Percentiles rank a stretch among this genome's conserved stretches.
These are phyloP conservation scores for Debaryomycetaceae sp. DNA, from an alignment of 1,139 yeast species.

Conservation along the genomic window DNA sequence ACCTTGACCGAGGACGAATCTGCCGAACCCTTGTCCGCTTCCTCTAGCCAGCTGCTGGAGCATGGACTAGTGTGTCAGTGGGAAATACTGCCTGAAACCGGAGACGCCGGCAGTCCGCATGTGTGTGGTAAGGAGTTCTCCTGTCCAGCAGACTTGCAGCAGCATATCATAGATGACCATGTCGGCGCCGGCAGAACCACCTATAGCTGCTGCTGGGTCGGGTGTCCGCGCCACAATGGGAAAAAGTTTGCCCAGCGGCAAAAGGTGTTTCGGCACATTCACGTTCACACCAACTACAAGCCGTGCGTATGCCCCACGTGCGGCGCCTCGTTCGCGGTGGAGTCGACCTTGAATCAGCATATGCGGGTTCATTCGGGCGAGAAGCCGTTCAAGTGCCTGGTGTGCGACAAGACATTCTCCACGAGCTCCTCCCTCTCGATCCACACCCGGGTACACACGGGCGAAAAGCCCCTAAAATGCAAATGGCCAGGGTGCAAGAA, in stretches of 20 bases:
- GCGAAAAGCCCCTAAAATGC: constrained; percentile 72
- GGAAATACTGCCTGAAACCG: neutral
- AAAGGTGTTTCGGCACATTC: constrained; percentile 75
- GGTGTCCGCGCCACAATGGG: constrained; percentile 55
- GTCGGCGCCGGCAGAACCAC: constrained; percentile 62
- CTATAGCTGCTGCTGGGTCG: constrained; percentile 70
- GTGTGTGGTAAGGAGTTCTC: neutral
- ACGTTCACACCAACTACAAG: constrained; percentile 75
- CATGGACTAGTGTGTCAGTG: neutral
- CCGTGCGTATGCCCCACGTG: constrained; percentile 66
- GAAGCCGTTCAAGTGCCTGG: constrained; percentile 38
- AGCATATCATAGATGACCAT: constrained; percentile 59
- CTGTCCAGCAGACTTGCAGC: constrained; percentile 48
- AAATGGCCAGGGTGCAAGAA: constrained; percentile 74
- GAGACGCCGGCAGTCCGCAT: neutral
- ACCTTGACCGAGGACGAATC: too few species aligned
- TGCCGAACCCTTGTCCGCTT: too few species aligned
- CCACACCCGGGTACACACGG: constrained; percentile 45
- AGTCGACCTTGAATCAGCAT: constrained; percentile 61
- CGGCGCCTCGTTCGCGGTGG: constrained; percentile 59
- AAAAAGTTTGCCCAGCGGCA: constrained; percentile 72
- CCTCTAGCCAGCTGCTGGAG: too few species aligned
- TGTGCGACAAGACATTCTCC: constrained; percentile 42
- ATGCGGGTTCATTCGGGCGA: constrained; percentile 83
- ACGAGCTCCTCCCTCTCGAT: constrained; percentile 45